These are phyloP conservation scores for Azolla pinnata DNA, from an alignment of 75 land plant species.

Conservation along the genomic window DNA sequence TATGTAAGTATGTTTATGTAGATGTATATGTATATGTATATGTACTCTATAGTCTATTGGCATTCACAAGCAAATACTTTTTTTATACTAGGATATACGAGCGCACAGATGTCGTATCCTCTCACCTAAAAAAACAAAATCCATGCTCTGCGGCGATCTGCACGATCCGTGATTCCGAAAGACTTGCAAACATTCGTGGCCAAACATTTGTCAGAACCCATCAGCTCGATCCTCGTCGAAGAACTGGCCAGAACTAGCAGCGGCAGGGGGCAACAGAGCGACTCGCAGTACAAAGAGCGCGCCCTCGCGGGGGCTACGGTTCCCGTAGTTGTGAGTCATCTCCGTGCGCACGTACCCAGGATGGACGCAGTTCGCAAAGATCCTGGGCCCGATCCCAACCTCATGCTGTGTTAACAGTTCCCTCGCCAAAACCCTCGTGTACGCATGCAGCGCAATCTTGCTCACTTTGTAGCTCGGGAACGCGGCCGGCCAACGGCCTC, in stretches of 20 bases:
- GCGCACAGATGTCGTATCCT: too few relatives aligned
- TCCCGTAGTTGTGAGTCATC: neutral
- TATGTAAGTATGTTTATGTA: too few relatives aligned
- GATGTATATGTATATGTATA: too few relatives aligned
- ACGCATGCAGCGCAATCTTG: conserved; percentile 25
- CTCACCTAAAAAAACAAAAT: too few relatives aligned
- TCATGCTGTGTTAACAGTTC: neutral
- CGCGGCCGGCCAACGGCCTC: conserved; percentile 18
- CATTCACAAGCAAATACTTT: too few relatives aligned
- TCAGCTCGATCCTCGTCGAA: conserved; percentile 1
- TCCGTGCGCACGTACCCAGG: conserved; percentile 13
- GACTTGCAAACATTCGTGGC: too few relatives aligned
- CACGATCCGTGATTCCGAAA: too few relatives aligned
- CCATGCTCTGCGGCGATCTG: too few relatives aligned
- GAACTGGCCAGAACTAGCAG: conserved; percentile 16
- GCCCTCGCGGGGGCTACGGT: conserved; percentile 8
- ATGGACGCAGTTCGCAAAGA: conserved; percentile 13
- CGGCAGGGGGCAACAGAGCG: conserved; percentile 15
- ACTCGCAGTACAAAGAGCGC: conserved; percentile 21
- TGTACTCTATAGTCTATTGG: too few relatives aligned
- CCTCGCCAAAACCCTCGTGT: conserved; percentile 16
- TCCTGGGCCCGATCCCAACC: neutral
- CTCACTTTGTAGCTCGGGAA: conserved; percentile 12
- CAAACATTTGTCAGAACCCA: neutral
- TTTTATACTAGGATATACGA: too few relatives aligned